These are phyloP conservation scores for Trichoderma guizhouense DNA, from an alignment of 2,329 filamentous ascomycete genomes.

Conservation along the genomic window DNA sequence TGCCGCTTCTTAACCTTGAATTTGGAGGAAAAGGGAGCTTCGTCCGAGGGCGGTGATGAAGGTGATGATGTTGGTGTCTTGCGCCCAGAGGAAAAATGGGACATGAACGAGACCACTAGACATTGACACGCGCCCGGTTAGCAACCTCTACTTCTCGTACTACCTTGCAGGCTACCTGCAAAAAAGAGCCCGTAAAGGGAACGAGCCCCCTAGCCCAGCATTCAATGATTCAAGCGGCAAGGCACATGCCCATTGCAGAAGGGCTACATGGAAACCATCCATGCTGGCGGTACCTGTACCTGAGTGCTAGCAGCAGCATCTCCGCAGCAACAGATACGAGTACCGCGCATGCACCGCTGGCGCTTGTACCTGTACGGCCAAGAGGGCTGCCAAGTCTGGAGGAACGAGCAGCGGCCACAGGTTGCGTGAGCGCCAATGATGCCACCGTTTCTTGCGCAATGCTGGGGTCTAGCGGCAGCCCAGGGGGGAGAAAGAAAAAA, in stretches of 20 bases:
- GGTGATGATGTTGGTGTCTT: conserved; percentile 46
- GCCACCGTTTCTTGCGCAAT: conserved; percentile 2
- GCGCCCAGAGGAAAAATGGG: conserved; percentile 62
- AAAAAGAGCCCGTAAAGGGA: background rate
- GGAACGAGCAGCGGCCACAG: background rate
- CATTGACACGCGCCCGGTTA: background rate
- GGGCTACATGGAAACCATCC: background rate
- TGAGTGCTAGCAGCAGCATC: background rate
- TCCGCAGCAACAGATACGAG: background rate
- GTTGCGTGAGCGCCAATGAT: conserved; percentile 1
- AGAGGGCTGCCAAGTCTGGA: background rate
- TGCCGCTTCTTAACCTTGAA: conserved; percentile 33
- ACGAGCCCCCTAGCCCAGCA: background rate
- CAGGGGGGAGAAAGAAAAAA: background rate
- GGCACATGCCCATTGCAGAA: background rate
- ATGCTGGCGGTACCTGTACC: background rate
- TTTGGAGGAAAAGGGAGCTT: conserved; percentile 28
- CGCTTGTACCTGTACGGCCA: background rate
- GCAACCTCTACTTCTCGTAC: background rate
- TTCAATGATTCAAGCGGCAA: background rate
- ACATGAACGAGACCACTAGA: conserved; percentile 84
- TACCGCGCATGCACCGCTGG: background rate
- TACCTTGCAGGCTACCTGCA: background rate
- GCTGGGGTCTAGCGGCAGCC: conserved; percentile 10
- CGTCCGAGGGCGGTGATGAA: conserved; percentile 43